A percentile compares a stretch with the other conserved stretches of the same genome.
Evolutionary conservation across 2,329 filamentous ascomycete genomes (phyloP).

Genomic region (Ascocoryne sarcoides): DNA sequence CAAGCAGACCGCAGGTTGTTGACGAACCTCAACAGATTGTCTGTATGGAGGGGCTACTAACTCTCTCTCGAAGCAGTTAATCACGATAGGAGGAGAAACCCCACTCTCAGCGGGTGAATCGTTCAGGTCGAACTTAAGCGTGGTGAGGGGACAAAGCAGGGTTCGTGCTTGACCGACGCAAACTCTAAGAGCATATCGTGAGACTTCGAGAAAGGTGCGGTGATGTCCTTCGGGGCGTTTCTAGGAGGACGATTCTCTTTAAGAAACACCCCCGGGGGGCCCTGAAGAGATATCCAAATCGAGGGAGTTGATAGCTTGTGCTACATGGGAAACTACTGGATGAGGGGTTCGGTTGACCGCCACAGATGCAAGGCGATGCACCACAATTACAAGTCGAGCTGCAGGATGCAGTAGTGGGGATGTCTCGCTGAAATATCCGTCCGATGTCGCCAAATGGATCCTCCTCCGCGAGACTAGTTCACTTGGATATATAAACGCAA

Average conservation of each 20-base stretch:
- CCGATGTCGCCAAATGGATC: constrained; percentile 1
- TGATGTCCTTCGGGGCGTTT: neutral
- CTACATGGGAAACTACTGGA: neutral
- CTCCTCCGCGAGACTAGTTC: neutral
- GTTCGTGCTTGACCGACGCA: neutral
- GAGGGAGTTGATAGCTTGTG: neutral
- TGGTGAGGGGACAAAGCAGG: too few relatives aligned
- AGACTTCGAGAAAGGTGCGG: neutral
- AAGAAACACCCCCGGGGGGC: neutral
- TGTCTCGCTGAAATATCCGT: constrained; percentile 3
- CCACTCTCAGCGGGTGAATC: neutral
- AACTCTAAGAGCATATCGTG: neutral
- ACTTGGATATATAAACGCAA: neutral
- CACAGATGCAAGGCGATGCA: constrained; percentile 2
- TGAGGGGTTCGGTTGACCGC: constrained; percentile 1
- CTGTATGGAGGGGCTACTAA: too few relatives aligned
- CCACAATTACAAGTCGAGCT: constrained; percentile 1
- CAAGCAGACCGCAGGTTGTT: too few relatives aligned
- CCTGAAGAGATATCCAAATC: neutral
- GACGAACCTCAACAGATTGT: too few relatives aligned
- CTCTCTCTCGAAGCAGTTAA: neutral
- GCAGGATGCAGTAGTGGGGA: constrained; percentile 6
- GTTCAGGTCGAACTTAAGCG: too few relatives aligned
- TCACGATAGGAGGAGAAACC: neutral
- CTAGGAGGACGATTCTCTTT: neutral